Percentiles rank a stretch among this genome's conserved stretches.
Evolutionary conservation across 352 stramenopile species (phyloP).

Genomic region (Phytophthora sojae): DNA sequence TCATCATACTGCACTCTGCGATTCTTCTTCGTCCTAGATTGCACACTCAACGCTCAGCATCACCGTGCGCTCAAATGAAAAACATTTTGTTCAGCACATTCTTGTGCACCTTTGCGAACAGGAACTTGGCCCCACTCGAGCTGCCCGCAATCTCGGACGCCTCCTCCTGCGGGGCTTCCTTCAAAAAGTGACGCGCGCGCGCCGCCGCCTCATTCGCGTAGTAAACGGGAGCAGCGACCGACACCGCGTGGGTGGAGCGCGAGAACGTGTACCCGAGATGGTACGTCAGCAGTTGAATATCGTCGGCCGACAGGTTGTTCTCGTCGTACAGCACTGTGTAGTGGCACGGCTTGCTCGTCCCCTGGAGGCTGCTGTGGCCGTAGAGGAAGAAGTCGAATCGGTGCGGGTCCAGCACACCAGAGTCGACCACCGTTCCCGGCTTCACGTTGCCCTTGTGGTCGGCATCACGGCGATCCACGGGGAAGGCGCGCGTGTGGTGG

Average conservation of each 20-base stretch:
- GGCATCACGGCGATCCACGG: constrained; percentile 30
- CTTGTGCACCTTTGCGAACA: constrained; percentile 56
- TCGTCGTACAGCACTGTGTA: constrained; percentile 85
- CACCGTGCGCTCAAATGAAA: constrained; percentile 36
- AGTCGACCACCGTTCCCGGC: background rate
- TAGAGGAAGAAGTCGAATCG: constrained; percentile 68
- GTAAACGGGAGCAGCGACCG: constrained; percentile 76
- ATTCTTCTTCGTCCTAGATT: no score
- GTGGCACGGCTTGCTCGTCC: constrained; percentile 74
- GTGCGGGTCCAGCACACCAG: background rate
- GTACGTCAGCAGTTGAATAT: constrained; percentile 68
- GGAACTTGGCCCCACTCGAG: constrained; percentile 47
- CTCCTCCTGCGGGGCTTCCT: constrained; percentile 44
- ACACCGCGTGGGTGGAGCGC: constrained; percentile 79
- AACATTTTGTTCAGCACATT: constrained; percentile 56
- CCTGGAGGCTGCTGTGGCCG: constrained; percentile 75
- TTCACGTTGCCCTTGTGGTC: constrained; percentile 42
- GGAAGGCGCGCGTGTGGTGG: constrained; percentile 81
- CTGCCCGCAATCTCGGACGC: constrained; percentile 46
- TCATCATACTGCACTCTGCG: no score
- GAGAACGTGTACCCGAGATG: constrained; percentile 80
- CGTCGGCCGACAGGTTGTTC: constrained; percentile 58
- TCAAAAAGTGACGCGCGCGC: constrained; percentile 77
- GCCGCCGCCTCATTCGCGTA: constrained; percentile 84
- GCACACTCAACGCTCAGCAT: no score